Evolutionary conservation across 1,139 yeast species (phyloP).

Genomic region (Geotrichum fermentans): DNA sequence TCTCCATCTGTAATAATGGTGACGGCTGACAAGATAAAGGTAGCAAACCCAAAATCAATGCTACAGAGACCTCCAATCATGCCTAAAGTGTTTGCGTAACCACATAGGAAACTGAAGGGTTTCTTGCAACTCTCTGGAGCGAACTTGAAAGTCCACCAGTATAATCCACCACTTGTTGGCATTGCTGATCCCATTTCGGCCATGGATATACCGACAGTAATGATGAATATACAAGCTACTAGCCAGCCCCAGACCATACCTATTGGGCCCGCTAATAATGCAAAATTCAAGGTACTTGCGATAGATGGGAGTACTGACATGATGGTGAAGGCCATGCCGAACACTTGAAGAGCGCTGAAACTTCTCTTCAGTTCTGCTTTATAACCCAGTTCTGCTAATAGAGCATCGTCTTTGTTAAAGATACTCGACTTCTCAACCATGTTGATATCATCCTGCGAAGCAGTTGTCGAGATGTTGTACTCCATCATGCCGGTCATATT

Average conservation of each 20-base stretch:
- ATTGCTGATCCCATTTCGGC: slow-evolving; percentile 60
- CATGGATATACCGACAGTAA: slow-evolving; percentile 51
- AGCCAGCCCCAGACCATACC: slow-evolving; percentile 68
- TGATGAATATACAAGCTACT: slow-evolving; percentile 46
- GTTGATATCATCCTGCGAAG: neutral
- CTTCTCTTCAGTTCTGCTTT: slow-evolving; percentile 70
- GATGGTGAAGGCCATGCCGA: slow-evolving; percentile 56
- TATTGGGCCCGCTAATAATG: slow-evolving; percentile 51
- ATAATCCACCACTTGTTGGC: slow-evolving; percentile 67
- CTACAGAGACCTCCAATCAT: slow-evolving; percentile 54
- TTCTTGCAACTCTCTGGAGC: slow-evolving; percentile 46
- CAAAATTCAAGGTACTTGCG: slow-evolving; percentile 39
- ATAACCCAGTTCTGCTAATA: slow-evolving; percentile 51
- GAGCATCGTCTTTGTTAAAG: slow-evolving; percentile 29
- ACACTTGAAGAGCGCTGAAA: slow-evolving; percentile 55
- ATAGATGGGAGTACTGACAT: slow-evolving; percentile 69
- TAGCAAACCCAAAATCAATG: slow-evolving; percentile 55
- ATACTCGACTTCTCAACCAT: slow-evolving; percentile 2
- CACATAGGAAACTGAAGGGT: slow-evolving; percentile 53
- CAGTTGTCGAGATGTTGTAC: neutral
- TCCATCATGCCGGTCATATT: neutral
- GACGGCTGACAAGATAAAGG: slow-evolving; percentile 50
- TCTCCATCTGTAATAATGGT: slow-evolving; percentile 42
- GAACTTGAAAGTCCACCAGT: slow-evolving; percentile 50
- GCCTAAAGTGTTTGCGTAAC: slow-evolving; percentile 56